Conservation (phyloP, 1,139 yeast species). For the Sugiyamaella castrensis region DNA sequence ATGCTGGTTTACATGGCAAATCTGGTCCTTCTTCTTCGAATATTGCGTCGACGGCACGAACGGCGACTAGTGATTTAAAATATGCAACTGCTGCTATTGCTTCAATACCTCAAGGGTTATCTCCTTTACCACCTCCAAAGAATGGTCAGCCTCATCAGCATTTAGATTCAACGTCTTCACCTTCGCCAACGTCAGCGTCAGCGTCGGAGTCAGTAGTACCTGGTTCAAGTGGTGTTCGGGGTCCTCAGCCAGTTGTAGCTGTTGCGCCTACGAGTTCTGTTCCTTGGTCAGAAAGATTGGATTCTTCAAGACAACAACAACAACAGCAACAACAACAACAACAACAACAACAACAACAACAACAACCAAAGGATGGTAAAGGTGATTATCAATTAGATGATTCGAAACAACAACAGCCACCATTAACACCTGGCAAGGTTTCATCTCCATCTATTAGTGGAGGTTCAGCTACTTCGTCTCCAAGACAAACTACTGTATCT, state of each 20-base stretch:
- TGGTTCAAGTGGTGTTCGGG: background rate
- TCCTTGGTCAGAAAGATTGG: conserved; percentile 29
- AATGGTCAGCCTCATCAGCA: conserved; percentile 14
- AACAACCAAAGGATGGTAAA: background rate
- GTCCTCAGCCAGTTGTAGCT: conserved; percentile 11
- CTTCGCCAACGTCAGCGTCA: conserved; percentile 18
- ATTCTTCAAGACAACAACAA: conserved; percentile 11
- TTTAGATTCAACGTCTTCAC: conserved; percentile 21
- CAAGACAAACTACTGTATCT: conserved; percentile 15
- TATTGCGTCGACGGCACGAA: conserved; percentile 68
- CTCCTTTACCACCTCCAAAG: conserved; percentile 34
- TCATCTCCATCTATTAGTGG: conserved; percentile 17
- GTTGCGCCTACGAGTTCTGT: conserved; percentile 20
- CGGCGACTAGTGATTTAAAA: conserved; percentile 59
- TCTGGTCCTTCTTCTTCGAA: no score
- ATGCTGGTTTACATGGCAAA: no score
- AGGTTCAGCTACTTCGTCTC: conserved; percentile 19
- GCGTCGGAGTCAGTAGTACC: conserved; percentile 13
- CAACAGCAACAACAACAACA: conserved; percentile 12
- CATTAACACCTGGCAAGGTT: background rate
- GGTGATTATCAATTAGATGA: conserved; percentile 6
- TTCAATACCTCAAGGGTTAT: conserved; percentile 29
- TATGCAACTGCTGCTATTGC: conserved; percentile 72
- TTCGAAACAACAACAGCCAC: background rate
- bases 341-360: background rate